Base-by-base conservation (phyloP, 306 rosid species). In the Trifolium subterraneum region DNA sequence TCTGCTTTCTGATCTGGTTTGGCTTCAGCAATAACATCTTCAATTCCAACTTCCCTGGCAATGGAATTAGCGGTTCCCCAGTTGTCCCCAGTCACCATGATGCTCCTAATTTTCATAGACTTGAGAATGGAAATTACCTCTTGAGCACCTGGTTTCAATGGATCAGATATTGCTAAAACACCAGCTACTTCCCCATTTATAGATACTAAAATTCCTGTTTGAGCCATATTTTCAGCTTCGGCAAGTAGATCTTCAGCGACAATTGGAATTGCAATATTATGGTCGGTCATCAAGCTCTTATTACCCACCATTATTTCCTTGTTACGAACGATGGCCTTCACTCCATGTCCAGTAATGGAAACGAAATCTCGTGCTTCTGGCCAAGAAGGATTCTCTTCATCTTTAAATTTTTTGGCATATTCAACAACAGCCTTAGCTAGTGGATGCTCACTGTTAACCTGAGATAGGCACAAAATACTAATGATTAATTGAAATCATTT, bases 381-480 rank as follows among this genome's bases (percentile, higher is more conserved):
- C 96, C 93, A 90, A 48, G 76, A 65, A 58, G 86, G 83, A 72
- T 76, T 87, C 78, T 89, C 86, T 58, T 85, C 90, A 52, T 87
- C 92, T 83, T 72, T 85, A n/a, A 81, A 79, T 66, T 66, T 89
- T 79, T 90, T 93, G 62, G 87, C 93, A 71, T 88, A 72, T 77
- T 89, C 92, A 22, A 93, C 90, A 73, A 89, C 75, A 67, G 98
- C 92, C 86, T 93, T 93, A 12, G 86, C 98, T 29, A 90, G 70
- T 44, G 98, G 96, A 68, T 93, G 98, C 88, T 93, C 96, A 31
- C 98, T 93, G 70, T 93, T 89, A 65, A 78, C 98, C 97, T 93
- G 81, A 66, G 78, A 51, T 33, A 74, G 3, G 54, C 22, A 71
- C 41, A 58, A 60, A 9, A 58, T 25, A 74, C 23, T 16, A 74